A percentile compares a stretch with the other conserved stretches of the same genome.
Evolutionary conservation across 305 asterid species (phyloP).

Genomic region (Fraxinus sp.): DNA sequence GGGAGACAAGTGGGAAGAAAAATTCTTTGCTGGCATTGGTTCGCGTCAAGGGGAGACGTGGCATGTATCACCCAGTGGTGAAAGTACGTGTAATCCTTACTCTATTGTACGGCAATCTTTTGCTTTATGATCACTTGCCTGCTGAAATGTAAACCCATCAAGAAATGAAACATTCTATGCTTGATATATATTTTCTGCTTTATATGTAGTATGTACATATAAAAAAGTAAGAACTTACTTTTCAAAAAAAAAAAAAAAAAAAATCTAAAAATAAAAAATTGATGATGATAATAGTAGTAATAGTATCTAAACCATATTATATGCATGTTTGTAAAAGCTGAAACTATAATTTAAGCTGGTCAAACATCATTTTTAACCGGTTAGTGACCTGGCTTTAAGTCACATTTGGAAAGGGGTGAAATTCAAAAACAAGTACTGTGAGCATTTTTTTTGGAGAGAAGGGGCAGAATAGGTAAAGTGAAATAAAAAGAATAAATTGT

Average conservation of each 20-base stretch:
- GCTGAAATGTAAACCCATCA: slow-evolving; percentile 8
- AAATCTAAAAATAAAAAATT: too few species aligned
- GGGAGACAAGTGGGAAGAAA: slow-evolving; percentile 99
- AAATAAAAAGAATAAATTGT: too few species aligned
- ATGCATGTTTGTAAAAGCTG: neutral
- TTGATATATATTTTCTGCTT: neutral
- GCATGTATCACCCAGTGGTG: slow-evolving; percentile 75
- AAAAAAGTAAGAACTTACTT: neutral
- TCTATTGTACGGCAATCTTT: slow-evolving; percentile 7
- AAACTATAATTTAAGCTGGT: neutral
- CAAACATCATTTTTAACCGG: neutral
- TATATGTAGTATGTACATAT: neutral
- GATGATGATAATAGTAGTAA: too few species aligned
- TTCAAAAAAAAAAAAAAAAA: too few species aligned
- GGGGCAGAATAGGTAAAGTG: too few species aligned
- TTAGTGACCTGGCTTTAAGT: neutral
- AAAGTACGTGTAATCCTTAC: slow-evolving; percentile 46
- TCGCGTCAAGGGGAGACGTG: slow-evolving; percentile 99
- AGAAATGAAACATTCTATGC: neutral
- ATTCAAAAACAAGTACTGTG: neutral
- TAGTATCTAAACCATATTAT: neutral
- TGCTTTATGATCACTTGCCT: neutral
- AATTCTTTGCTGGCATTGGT: slow-evolving; percentile 87
- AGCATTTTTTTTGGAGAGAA: too few species aligned
- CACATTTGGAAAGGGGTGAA: neutral